phyloP scores from a whole-genome alignment of 2,329 filamentous ascomycete species.

The Xylaria sp. region DNA sequence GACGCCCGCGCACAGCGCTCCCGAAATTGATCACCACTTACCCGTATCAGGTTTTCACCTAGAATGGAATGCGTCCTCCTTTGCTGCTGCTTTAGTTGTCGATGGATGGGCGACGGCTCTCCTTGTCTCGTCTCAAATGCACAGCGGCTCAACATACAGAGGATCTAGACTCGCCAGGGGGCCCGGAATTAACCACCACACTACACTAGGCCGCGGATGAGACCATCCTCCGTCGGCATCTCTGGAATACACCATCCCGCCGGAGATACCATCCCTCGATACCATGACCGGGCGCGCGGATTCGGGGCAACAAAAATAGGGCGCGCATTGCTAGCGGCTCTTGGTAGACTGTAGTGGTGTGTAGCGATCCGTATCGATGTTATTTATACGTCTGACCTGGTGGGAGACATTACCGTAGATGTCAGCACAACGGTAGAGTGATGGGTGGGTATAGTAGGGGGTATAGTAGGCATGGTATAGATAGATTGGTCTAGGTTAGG shows the following conservation, averaged over 20 bases:
- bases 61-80: neutral
- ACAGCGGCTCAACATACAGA: constrained; percentile 2
- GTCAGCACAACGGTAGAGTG: neutral
- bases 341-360: neutral
- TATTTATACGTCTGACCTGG: too few relatives aligned
- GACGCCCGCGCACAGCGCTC: constrained; percentile 6
- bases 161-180: constrained; percentile 10
- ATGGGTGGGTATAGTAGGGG: neutral
- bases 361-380: too few relatives aligned
- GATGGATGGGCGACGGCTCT: constrained; percentile 10
- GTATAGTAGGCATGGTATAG: too few relatives aligned
- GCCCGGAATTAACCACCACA: neutral
- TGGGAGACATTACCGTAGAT: too few relatives aligned
- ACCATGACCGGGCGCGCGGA: constrained; percentile 10
- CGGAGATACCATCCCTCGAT: neutral
- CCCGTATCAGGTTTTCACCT: constrained; percentile 4
- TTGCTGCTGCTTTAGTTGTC: neutral
- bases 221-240: too few relatives aligned
- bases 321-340: too few relatives aligned
- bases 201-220: neutral
- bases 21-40: constrained; percentile 7
- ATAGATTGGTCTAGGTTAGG: constrained; percentile 13
- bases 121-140: constrained; percentile 16
- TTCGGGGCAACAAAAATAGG: neutral
- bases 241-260: too few relatives aligned